A percentile compares a stretch with the other conserved stretches of the same genome.
Evolutionary conservation across 805 yeast genomes (phyloP).

Genomic region (Starmerella sp.): DNA sequence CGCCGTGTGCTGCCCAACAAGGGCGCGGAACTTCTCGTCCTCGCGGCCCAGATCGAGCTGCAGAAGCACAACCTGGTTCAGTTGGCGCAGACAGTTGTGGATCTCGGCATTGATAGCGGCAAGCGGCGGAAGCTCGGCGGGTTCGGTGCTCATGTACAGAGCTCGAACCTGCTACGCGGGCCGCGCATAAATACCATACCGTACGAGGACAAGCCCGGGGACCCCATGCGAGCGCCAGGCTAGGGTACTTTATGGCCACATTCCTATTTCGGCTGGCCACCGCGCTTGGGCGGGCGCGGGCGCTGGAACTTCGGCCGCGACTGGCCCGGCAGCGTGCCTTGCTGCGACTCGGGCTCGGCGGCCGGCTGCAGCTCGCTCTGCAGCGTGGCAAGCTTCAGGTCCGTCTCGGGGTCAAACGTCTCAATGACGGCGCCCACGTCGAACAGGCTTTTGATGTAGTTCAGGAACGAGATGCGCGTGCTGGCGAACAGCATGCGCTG

Average conservation of each 20-base stretch:
- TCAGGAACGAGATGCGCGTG: slow-evolving; percentile 36
- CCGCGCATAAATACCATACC: no score
- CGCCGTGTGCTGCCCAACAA: not conserved
- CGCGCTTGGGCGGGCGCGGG: slow-evolving; percentile 20
- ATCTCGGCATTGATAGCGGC: not conserved
- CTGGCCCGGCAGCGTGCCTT: not conserved
- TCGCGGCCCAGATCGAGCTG: not conserved
- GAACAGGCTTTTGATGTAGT: slow-evolving; percentile 19
- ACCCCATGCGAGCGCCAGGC: not conserved
- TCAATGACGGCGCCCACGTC: slow-evolving; percentile 11
- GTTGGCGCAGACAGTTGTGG: not conserved
- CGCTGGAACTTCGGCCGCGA: slow-evolving; percentile 16
- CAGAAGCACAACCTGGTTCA: not conserved
- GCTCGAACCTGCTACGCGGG: no score
- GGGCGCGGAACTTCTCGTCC: not conserved
- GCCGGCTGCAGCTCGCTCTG: slow-evolving; percentile 9
- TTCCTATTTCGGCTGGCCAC: not conserved
- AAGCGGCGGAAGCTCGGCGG: not conserved
- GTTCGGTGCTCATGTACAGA: not conserved
- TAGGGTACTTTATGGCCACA: not conserved
- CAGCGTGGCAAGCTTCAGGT: not conserved
- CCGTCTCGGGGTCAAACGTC: slow-evolving; percentile 18
- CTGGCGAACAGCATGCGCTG: slow-evolving; percentile 91
- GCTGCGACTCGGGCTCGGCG: not conserved
- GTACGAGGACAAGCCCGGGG: not conserved